These are phyloP conservation scores for Pythium chondricola DNA, from an alignment of 352 stramenopile species.

Conservation along the genomic window DNA sequence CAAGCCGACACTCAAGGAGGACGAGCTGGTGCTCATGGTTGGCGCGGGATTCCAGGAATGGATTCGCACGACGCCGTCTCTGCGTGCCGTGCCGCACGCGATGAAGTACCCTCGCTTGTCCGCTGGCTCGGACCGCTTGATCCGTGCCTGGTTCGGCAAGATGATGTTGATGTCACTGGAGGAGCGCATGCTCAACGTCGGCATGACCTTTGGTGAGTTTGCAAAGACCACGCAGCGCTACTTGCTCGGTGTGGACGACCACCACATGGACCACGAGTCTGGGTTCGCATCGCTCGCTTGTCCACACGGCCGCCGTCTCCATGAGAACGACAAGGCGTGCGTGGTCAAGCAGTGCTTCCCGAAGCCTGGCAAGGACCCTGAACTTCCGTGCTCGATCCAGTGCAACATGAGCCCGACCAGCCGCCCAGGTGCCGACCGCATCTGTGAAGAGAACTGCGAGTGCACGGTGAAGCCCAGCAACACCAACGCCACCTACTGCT, in stretches of 20 bases:
- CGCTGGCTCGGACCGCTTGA: constrained; percentile 3
- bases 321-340: constrained; percentile 18
- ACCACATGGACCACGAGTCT: constrained; percentile 3
- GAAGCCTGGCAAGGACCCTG: constrained; percentile 14
- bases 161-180: constrained; percentile 27
- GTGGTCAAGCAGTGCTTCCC: constrained; percentile 23
- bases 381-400: constrained; percentile 26
- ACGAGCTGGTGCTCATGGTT: constrained; percentile 35
- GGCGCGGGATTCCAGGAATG: constrained; percentile 25
- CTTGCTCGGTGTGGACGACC: constrained; percentile 9
- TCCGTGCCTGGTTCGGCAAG: constrained; percentile 36
- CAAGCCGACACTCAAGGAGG: constrained; percentile 21
- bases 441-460: constrained; percentile 26
- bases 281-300: constrained; percentile 27
- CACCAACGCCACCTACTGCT: constrained; percentile 24
- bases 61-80: constrained; percentile 16
- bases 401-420: constrained; percentile 27
- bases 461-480: constrained; percentile 22
- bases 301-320: constrained; percentile 15
- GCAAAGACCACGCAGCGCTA: constrained; percentile 10
- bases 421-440: constrained; percentile 15
- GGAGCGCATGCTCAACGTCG: constrained; percentile 21
- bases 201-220: constrained; percentile 26
- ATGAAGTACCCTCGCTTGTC: constrained; percentile 22
- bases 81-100: constrained; percentile 25